A percentile compares a stretch with the other conserved stretches of the same genome.
Evolutionary conservation across 2,329 filamentous ascomycete genomes (phyloP).

Genomic region (Xylariaceae sp.): DNA sequence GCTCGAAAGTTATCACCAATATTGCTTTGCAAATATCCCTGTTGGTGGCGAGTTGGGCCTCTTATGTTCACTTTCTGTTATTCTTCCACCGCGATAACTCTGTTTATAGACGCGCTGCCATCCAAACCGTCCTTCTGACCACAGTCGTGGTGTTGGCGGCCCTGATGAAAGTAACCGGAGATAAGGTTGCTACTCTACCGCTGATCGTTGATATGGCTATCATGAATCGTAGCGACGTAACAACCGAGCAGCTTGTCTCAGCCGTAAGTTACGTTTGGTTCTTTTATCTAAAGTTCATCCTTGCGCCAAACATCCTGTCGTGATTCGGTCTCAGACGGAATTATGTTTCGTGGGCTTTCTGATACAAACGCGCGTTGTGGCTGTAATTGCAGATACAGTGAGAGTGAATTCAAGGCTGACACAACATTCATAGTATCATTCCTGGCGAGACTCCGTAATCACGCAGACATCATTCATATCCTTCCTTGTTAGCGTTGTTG

Average conservation of each 20-base stretch:
- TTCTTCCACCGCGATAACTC: conserved; percentile 1
- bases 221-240: neutral
- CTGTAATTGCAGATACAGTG: no score
- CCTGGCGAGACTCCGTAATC: neutral
- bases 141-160: neutral
- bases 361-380: no score
- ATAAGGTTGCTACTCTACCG: neutral
- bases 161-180: neutral
- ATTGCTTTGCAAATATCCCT: neutral
- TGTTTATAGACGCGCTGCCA: neutral
- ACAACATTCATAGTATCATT: neutral
- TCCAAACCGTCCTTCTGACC: neutral
- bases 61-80: conserved; percentile 1
- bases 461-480: neutral
- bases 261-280: neutral
- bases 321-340: no score
- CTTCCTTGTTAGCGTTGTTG: neutral
- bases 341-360: no score
- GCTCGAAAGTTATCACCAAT: neutral
- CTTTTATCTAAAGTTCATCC: no score
- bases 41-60: neutral
- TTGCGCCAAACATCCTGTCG: no score
- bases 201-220: neutral
- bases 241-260: neutral
- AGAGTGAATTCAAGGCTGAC: no score